These are phyloP conservation scores for Gracilaria domingensis DNA, from an alignment of 23 red algal species.

Conservation along the genomic window DNA sequence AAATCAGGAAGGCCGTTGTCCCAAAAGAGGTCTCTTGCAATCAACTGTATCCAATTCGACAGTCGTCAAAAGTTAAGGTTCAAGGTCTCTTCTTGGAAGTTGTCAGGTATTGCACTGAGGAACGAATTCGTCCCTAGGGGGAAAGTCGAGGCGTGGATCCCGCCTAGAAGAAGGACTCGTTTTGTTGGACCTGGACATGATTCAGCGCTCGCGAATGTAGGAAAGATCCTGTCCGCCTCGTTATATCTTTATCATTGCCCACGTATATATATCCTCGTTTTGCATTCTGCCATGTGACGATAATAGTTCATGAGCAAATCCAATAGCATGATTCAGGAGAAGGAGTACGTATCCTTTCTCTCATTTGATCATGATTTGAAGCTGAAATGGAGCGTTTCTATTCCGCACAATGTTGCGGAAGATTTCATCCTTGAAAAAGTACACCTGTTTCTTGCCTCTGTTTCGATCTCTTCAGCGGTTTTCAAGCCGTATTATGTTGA, in stretches of 20 bases:
- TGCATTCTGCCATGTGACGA: constrained; percentile 4
- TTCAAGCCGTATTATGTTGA: constrained; percentile 23
- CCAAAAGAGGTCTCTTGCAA: too few species aligned
- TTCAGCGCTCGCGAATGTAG: not conserved
- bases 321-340: not conserved
- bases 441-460: not conserved
- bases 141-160: too few species aligned
- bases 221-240: not conserved
- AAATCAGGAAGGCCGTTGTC: too few species aligned
- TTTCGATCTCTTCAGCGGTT: constrained; percentile 18
- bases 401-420: constrained; percentile 10
- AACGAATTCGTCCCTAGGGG: too few species aligned
- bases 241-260: not conserved
- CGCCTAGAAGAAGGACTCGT: not conserved
- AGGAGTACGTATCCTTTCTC: not conserved
- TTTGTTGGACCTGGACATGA: not conserved
- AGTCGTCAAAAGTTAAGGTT: too few species aligned
- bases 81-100: too few species aligned
- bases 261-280: not conserved
- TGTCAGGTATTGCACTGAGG: too few species aligned
- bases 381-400: not conserved
- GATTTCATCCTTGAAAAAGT: constrained; percentile 1
- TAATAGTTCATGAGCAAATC: not conserved
- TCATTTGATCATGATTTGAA: not conserved
- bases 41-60: too few species aligned